Evolutionary conservation across 495 filamentous ascomycete species (phyloP), one percentile per base, ranked within the genome.

Genomic region (Penicillium crystallinum): DNA sequence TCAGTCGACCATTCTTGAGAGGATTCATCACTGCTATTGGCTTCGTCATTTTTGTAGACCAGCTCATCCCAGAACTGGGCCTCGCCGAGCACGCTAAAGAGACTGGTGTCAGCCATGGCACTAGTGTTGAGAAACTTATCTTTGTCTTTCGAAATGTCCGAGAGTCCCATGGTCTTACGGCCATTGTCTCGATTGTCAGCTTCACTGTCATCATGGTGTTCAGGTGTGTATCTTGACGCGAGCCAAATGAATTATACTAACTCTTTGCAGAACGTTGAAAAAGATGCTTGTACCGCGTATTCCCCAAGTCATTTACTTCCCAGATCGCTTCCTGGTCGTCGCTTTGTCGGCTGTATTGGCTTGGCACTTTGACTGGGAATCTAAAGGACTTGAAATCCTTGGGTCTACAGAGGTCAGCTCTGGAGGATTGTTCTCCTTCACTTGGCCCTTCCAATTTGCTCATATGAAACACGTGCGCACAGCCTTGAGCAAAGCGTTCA

Each of bases 1-100:
- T 99, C 48, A 95, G 90, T 56, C 77, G 91, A 23, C 95, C 93
- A 0, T 96, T 99, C 56, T 71, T 97, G 25, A 76, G 93, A 47
- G 93, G 93, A 2, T 99, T 99, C 68, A 97, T 99, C 68, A 91
- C 86, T 42, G 92, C 95, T 29, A 90, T 99, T 65, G 93, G 93
- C 30, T 87, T 95, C 38, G 91, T 97, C 40, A 97, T 99, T 63
- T 79, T 95, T 39, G 88, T 97, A 25, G 93, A 97, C 66, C 93
- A 99, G 68, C 72, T 96, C 41, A 87, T 97, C 34, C 90, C 91
- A 3, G 90, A 97, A 66, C 76, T 92, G 62, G 93, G 93, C 4
- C 76, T 99, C 15, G 75, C 76, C n/a, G 64, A 72, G 0, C 63
- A 80, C 6, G 86, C 88, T 0, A 77, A 77, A 42, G 60, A 82